Conservation (phyloP, 2,329 filamentous ascomycete species). For the Aspergillus candidus region DNA sequence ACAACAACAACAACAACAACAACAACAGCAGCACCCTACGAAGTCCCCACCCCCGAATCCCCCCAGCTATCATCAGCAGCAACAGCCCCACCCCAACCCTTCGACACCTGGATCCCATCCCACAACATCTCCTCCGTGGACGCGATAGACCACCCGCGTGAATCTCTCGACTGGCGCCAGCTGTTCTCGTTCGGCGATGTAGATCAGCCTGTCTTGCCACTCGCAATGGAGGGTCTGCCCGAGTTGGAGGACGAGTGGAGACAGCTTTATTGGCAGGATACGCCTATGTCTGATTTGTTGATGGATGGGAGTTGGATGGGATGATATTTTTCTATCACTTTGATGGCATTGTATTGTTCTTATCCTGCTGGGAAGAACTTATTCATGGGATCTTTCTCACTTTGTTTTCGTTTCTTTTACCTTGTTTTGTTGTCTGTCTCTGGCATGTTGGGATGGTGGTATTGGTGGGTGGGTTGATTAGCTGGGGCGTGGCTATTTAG, state of each 20-base stretch:
- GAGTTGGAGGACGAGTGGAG: slow-evolving; percentile 42
- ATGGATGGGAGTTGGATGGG: slow-evolving; percentile 36
- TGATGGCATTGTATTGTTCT: too few relatives aligned
- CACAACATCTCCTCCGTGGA: slow-evolving; percentile 23
- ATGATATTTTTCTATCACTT: too few relatives aligned
- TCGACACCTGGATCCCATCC: slow-evolving; percentile 30
- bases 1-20: slow-evolving; percentile 8
- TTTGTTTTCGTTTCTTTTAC: too few relatives aligned
- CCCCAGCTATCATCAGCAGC: slow-evolving; percentile 11
- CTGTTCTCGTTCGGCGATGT: slow-evolving; percentile 37
- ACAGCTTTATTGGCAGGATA: slow-evolving; percentile 41
- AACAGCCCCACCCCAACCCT: slow-evolving; percentile 12
- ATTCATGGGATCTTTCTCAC: too few relatives aligned
- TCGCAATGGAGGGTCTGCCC: slow-evolving; percentile 33
- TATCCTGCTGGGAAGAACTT: too few relatives aligned
- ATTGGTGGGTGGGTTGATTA: too few relatives aligned
- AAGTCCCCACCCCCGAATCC: slow-evolving; percentile 27
- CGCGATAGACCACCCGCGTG: slow-evolving; percentile 28
- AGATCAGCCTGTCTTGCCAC: slow-evolving; percentile 32
- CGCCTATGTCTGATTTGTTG: slow-evolving; percentile 37
- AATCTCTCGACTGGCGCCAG: slow-evolving; percentile 37
- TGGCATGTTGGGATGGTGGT: too few relatives aligned
- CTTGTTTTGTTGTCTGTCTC: too few relatives aligned
- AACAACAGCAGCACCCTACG: slow-evolving; percentile 15
- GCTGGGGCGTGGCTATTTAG: too few relatives aligned